Evolutionary conservation across 2,329 filamentous ascomycete genomes (phyloP), one percentile per base, ranked within the genome.

Genomic region (Ceratocystis smalleyi): DNA sequence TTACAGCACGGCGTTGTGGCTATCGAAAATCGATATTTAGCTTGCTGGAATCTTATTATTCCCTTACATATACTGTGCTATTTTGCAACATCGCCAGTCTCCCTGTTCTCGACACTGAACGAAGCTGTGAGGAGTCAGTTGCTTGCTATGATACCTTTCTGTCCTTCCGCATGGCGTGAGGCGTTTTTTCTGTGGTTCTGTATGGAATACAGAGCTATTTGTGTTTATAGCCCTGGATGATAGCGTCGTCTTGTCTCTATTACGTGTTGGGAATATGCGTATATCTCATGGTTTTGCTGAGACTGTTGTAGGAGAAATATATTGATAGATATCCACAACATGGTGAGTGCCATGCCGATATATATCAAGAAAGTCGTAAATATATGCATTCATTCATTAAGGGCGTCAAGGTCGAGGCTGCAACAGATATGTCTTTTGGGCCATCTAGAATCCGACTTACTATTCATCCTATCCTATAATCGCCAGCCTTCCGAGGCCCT

Each of bases 381-480:
- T 54, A 77, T 78, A 3, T 76, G 12, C 54, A 35, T n/a, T 57
- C 54, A 57, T 35, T 35, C 54, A 57, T 57, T 6, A 35, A 54
- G 8, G 22, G 49, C 27, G 24, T 54, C 24, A 27, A 57, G 32
- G 22, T 15, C 54, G 32, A 35, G 1, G 10, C 35, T 40, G 35
- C 54, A 35, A 35, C 17, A 2, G 17, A 35, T 40, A 3, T 40
- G 35, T 40, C 35, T 40, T 15, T 40, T 40, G 35, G 19, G 45
- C 5, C 5, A 7, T 19, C 17, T 15, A 47, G 45, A 47, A 19
- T 22, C 45, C 17, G 19, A 15, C 35, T 40, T 40, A 40, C 35
- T 40, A 40, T 15, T 40, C 12, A 40, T 40, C 35, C 35, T 40
- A 40, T 40, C 35, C 10, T 40, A 40, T 40, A 40, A 12, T 15